Percentiles rank a stretch among this genome's conserved stretches.
Conservation (phyloP, 495 filamentous ascomycete species). For the Venustampulla echinocandica region DNA sequence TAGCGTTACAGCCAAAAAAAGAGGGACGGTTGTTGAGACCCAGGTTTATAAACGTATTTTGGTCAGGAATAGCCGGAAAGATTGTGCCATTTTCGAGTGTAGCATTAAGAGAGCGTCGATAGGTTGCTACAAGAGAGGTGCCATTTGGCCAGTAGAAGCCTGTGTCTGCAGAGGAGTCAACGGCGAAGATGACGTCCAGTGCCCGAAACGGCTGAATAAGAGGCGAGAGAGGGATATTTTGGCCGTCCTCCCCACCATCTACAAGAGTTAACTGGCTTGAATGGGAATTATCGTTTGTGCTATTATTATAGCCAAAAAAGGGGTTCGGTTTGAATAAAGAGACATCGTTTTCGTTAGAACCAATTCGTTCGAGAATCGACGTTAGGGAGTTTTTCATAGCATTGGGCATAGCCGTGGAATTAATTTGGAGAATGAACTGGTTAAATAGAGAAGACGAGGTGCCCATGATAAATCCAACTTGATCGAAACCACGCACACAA, state of each 20-base stretch:
- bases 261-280: slow-evolving; percentile 58
- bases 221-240: slow-evolving; percentile 80
- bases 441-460: slow-evolving; percentile 86
- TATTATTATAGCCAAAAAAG: slow-evolving; percentile 59
- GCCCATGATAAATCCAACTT: slow-evolving; percentile 74
- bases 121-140: slow-evolving; percentile 70
- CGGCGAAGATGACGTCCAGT: slow-evolving; percentile 83
- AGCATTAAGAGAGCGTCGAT: slow-evolving; percentile 52
- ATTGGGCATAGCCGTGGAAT: slow-evolving; percentile 36
- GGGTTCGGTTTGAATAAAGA: slow-evolving; percentile 74
- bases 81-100: slow-evolving; percentile 63
- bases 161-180: slow-evolving; percentile 79
- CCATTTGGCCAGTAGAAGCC: slow-evolving; percentile 72
- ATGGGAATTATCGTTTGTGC: slow-evolving; percentile 48
- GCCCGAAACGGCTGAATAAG: slow-evolving; percentile 66
- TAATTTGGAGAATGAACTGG: slow-evolving; percentile 50
- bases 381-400: slow-evolving; percentile 43
- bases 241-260: slow-evolving; percentile 77
- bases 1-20: slow-evolving; percentile 79
- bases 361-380: slow-evolving; percentile 43
- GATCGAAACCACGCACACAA: slow-evolving; percentile 75
- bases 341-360: slow-evolving; percentile 57
- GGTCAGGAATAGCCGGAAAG: slow-evolving; percentile 75
- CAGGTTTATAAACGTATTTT: slow-evolving; percentile 74
- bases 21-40: slow-evolving; percentile 74